These are phyloP conservation scores for Cryptococcus hybrid DNA, from an alignment of 1,284 basidiomycete genomes.

Conservation along the genomic window DNA sequence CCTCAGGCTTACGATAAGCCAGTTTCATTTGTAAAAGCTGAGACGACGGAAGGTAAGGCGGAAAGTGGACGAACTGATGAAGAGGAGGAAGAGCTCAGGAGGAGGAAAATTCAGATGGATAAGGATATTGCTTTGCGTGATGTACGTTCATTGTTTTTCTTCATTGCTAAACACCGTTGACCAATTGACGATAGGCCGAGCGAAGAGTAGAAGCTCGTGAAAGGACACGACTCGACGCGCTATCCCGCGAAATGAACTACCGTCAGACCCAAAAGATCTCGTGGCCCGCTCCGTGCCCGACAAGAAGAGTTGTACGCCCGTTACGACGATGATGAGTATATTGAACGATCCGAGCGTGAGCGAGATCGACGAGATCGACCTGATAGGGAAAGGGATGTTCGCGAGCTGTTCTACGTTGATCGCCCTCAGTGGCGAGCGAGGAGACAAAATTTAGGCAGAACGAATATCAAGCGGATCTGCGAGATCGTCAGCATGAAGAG, in stretches of 20 bases:
- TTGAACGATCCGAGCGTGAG: slow-evolving; percentile 48
- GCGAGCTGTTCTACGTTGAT: too few relatives aligned
- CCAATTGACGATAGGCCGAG: slow-evolving; percentile 29
- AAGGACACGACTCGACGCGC: slow-evolving; percentile 65
- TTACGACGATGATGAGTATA: slow-evolving; percentile 31
- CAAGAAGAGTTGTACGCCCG: slow-evolving; percentile 55
- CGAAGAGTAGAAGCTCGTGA: slow-evolving; percentile 74
- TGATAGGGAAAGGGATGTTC: too few relatives aligned
- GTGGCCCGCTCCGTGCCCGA: slow-evolving; percentile 81
- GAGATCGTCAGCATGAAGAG: slow-evolving; percentile 74
- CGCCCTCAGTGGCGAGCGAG: neutral
- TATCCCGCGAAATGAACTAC: slow-evolving; percentile 70
- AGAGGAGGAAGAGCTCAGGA: slow-evolving; percentile 73
- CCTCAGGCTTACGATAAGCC: slow-evolving; percentile 73
- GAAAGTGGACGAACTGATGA: slow-evolving; percentile 69
- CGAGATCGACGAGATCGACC: slow-evolving; percentile 54
- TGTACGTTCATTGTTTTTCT: slow-evolving; percentile 54
- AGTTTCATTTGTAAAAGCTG: slow-evolving; percentile 72
- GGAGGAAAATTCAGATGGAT: slow-evolving; percentile 67
- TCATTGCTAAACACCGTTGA: neutral
- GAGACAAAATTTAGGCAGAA: slow-evolving; percentile 59
- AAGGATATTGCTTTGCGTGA: slow-evolving; percentile 79
- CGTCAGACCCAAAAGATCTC: slow-evolving; percentile 67
- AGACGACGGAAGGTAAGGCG: slow-evolving; percentile 52
- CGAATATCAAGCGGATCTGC: slow-evolving; percentile 77